Evolutionary conservation across 2,329 filamentous ascomycete genomes (phyloP), one percentile per base, ranked within the genome.

Genomic region (Stromatinia cepivora): DNA sequence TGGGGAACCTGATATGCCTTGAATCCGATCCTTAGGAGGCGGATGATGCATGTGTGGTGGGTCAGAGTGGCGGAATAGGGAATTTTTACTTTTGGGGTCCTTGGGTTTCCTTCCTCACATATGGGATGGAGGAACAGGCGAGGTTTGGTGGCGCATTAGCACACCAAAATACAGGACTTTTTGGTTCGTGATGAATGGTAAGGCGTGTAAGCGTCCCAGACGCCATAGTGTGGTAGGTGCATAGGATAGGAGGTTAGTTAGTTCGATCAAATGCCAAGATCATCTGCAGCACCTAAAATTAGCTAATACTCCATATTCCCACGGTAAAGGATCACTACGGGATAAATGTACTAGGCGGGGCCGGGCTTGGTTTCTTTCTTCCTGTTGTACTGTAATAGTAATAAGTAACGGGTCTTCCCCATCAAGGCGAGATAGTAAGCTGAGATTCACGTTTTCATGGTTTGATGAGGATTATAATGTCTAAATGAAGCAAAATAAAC

Each of bases 141-240:
- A 17, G 52, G 28, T 42, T 42, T 54, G 22, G 22, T 52, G 10
- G 28, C 5, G 9, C 11, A 25, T 17, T 34, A n/a, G 45, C 20
- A 42, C 8, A n/a, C 20, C 20, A 4, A 48, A 28, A 34, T 36
- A 20, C 13, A 22, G 9, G 28, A 13, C 20, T 22, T 31, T 25
- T 64, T 52, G 5, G n/a, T 25, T 39, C 31, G 22, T 39, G 46
- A 39, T 52, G 9, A 28, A 52, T 64, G 61, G 61, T 36, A 36
- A 52, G 61, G 48, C 48, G 61, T 50, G 61, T 52, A 39, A 31
- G 15, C 10, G n/a, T 31, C 34, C n/a, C 39, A 22, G 17, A 46
- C 28, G 58, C 58, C 58, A 62, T 39, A 62, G 4, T 62, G 39
- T 62, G 58, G 58, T 48, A 34, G 58, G 58, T 62, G 58, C 58